Percentiles rank a stretch among this genome's conserved stretches.
phyloP scores from a whole-genome alignment of 2,329 filamentous ascomycete genomes.

The Shiraia sp. region DNA sequence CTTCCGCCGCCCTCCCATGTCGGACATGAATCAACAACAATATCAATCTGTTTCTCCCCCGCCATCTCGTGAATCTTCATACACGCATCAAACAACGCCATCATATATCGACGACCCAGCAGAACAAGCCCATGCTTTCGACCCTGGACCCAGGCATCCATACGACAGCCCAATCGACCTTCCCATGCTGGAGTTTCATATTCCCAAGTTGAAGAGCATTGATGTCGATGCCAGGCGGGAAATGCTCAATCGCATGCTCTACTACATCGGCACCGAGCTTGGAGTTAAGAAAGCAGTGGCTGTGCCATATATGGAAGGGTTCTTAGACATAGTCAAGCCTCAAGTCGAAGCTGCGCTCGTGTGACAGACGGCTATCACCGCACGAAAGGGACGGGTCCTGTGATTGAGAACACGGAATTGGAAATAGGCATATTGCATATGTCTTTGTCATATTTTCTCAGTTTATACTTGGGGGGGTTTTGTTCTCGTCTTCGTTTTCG shows the following conservation, averaged over 20 bases:
- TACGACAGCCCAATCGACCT: slow-evolving; percentile 17
- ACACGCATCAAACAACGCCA: neutral
- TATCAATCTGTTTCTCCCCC: neutral
- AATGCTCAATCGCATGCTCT: slow-evolving; percentile 33
- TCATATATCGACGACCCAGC: neutral
- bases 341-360: slow-evolving; percentile 18
- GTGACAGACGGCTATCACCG: neutral
- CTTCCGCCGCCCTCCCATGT: neutral
- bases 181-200: slow-evolving; percentile 7
- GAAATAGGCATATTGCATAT: no score
- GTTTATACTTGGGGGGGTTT: no score
- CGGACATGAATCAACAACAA: neutral
- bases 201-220: slow-evolving; percentile 15
- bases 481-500: no score
- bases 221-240: slow-evolving; percentile 26
- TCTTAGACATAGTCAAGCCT: slow-evolving; percentile 15
- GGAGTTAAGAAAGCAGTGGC: slow-evolving; percentile 34
- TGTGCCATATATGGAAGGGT: slow-evolving; percentile 26
- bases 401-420: no score
- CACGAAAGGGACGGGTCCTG: no score
- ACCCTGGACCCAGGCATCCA: slow-evolving; percentile 22
- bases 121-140: slow-evolving; percentile 22
- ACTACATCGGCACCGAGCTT: slow-evolving; percentile 26
- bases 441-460: no score
- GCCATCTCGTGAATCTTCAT: neutral